Base-by-base conservation (phyloP, 495 filamentous ascomycete genomes). In the Arthonia radiata region DNA sequence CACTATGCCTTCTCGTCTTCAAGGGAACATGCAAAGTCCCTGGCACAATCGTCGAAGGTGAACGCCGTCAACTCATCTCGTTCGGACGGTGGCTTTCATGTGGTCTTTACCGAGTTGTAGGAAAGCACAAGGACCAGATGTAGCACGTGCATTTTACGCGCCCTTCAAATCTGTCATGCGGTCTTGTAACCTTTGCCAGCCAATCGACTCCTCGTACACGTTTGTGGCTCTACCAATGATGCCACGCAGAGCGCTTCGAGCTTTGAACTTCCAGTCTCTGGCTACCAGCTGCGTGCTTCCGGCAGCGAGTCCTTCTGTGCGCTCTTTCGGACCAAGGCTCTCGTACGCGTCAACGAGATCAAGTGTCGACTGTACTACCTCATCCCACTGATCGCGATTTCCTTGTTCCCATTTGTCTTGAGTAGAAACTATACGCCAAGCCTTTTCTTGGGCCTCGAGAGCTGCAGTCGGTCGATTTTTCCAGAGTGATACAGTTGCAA, bases 191-290 rank as follows among this genome's bases (percentile, higher is more conserved):
- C 43, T 56, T 27, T 57, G 54, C 70, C 69, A 93, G 31, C 62
- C 74, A 30, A 59, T 51, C 23, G 56, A 71, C 2, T 57, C 77
- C 49, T 89, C 80, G 79, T 80, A 93, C 4, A 46, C 59, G 35
- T 76, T 70, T 50, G 67, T 90, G 9, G 67, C 83, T 42, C 71
- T 75, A 0, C 80, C 74, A 50, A 81, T 51, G 4, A 93, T 64
- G 13, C 72, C 74, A 22, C 78, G 55, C 2, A 91, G 57, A 4
- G 78, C 80, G 43, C 65, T 78, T 42, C 78, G 56, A 1, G 77
- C 72, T 61, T 93, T 94, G 28, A 76, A 77, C 41, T 64, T 73
- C 86, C 86, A 94, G 42, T 53, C 59, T 25, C 48, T 52, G 18
- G 64, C 68, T 16, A 78, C 47, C 36, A 54, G 6, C 50, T 52